Evolutionary conservation across 2,329 filamentous ascomycete species (phyloP).

Genomic region (Colletotrichum eremochloae): DNA sequence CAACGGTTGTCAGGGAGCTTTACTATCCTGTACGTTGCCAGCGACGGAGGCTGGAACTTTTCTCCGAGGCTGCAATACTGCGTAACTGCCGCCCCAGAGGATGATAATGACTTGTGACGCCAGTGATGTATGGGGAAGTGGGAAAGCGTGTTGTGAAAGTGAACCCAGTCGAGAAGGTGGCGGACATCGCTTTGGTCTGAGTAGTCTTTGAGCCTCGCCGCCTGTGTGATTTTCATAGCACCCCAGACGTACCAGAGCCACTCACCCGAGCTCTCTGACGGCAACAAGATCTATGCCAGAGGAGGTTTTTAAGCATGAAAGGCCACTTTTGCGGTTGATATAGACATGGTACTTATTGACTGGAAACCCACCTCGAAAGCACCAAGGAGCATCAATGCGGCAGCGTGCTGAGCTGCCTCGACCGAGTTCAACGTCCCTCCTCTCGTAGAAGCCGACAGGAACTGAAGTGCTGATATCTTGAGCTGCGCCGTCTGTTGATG

Average conservation of each 20-base stretch:
- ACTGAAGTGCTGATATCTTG: constrained; percentile 17
- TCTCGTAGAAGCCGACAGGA: constrained; percentile 1
- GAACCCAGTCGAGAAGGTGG: constrained; percentile 17
- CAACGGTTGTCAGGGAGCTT: not conserved
- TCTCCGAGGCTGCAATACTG: not conserved
- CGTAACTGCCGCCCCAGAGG: not conserved
- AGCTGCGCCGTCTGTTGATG: not conserved
- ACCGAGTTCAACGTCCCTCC: not conserved
- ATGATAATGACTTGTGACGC: not conserved
- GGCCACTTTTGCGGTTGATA: not conserved
- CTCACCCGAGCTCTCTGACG: constrained; percentile 5
- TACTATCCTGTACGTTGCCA: constrained; percentile 1
- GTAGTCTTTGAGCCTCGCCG: constrained; percentile 2
- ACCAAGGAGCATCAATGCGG: constrained; percentile 29
- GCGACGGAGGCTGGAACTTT: not conserved
- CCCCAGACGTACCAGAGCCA: constrained; percentile 29
- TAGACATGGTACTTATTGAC: no score
- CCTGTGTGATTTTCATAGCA: constrained; percentile 17
- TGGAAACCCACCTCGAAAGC: constrained; percentile 12
- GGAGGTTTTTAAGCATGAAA: no score
- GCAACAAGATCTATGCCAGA: not conserved
- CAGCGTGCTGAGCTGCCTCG: constrained; percentile 4
- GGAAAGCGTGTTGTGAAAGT: constrained; percentile 22
- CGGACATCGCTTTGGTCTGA: not conserved
- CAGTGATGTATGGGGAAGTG: constrained; percentile 22